phyloP scores from a whole-genome alignment of 441 rosid genomes.

The Gossypium laxum region DNA sequence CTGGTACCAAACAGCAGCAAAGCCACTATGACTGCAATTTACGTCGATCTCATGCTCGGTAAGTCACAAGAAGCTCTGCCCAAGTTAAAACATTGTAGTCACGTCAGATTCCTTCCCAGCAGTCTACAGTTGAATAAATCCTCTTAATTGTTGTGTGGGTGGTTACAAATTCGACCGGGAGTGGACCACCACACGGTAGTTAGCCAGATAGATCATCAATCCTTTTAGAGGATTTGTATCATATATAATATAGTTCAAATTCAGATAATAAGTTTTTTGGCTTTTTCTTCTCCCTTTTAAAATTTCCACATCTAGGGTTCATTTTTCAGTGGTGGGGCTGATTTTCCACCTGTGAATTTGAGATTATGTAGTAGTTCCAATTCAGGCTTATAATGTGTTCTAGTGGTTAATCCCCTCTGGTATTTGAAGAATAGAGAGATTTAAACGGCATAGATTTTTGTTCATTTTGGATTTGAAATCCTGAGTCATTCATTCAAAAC shows the following conservation, averaged over 20 bases:
- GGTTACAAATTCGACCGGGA: slow-evolving; percentile 23
- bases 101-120: slow-evolving; percentile 51
- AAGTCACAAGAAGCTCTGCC: slow-evolving; percentile 65
- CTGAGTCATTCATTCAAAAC: background rate
- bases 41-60: slow-evolving; percentile 63
- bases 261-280: slow-evolving; percentile 29
- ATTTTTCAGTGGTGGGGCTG: slow-evolving; percentile 36
- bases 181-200: slow-evolving; percentile 23
- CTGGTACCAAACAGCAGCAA: slow-evolving; percentile 49
- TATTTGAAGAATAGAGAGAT: slow-evolving; percentile 21
- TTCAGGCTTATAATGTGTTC: slow-evolving; percentile 19
- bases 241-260: slow-evolving; percentile 48
- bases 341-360: slow-evolving; percentile 37
- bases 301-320: slow-evolving; percentile 34
- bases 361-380: slow-evolving; percentile 26
- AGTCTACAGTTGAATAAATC: slow-evolving; percentile 33
- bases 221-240: slow-evolving; percentile 57
- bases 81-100: slow-evolving; percentile 61
- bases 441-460: slow-evolving; percentile 21
- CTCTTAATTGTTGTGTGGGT: slow-evolving; percentile 12
- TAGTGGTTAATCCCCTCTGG: slow-evolving; percentile 23
- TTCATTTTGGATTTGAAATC: slow-evolving; percentile 16
- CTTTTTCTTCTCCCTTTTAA: background rate
- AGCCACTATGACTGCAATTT: slow-evolving; percentile 69
- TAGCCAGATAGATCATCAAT: slow-evolving; percentile 51